A percentile compares a stretch with the other conserved stretches of the same genome.
These are phyloP conservation scores for Staphylotrichum longicolle DNA, from an alignment of 495 filamentous ascomycete genomes.

Conservation along the genomic window DNA sequence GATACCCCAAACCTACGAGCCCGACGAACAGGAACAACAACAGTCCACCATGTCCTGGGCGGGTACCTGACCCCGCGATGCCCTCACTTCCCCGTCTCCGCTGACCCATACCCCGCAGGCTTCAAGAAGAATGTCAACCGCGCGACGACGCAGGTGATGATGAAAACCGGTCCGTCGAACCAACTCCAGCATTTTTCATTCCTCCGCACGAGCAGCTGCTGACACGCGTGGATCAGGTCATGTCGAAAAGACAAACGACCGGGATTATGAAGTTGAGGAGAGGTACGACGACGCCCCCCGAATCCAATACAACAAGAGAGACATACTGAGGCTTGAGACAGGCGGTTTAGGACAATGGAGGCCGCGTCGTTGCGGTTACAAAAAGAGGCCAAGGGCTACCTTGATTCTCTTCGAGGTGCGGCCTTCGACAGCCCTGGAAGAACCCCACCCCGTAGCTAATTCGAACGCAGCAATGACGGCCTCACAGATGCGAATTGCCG, in stretches of 20 bases:
- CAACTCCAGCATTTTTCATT: neutral
- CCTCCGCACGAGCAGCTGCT: neutral
- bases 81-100: slow-evolving; percentile 5
- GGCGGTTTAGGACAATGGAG: slow-evolving; percentile 95
- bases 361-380: slow-evolving; percentile 85
- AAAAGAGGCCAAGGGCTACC: slow-evolving; percentile 95
- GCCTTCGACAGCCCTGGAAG: slow-evolving; percentile 7
- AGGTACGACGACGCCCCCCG: slow-evolving; percentile 51
- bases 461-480: slow-evolving; percentile 81
- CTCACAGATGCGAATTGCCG: slow-evolving; percentile 98
- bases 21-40: slow-evolving; percentile 6
- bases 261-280: slow-evolving; percentile 98
- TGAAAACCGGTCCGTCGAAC: slow-evolving; percentile 78
- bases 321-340: slow-evolving; percentile 33
- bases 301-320: neutral
- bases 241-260: slow-evolving; percentile 96
- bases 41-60: slow-evolving; percentile 59
- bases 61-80: slow-evolving; percentile 43
- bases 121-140: slow-evolving; percentile 99
- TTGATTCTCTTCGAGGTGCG: slow-evolving; percentile 89
- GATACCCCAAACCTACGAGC: neutral
- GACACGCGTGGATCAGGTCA: slow-evolving; percentile 58
- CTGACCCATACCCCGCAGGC: slow-evolving; percentile 50
- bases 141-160: slow-evolving; percentile 99
- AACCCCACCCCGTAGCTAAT: neutral